Evolutionary conservation across 2,329 filamentous ascomycete genomes (phyloP), one percentile per base, ranked within the genome.

Genomic region (Triangularia setosa): DNA sequence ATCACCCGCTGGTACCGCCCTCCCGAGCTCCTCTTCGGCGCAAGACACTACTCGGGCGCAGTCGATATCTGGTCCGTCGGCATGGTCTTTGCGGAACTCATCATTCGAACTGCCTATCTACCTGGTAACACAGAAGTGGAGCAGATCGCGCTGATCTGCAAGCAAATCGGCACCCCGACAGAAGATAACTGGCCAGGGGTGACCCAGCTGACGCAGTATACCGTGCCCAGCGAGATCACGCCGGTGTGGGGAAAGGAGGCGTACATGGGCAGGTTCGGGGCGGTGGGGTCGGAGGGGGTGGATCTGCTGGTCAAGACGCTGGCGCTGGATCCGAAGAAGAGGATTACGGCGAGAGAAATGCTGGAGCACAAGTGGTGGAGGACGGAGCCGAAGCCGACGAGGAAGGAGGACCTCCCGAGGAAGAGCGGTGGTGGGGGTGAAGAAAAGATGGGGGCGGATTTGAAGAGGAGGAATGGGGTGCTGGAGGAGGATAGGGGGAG

Each of bases 1-100:
- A 96, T 99, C 76, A 99, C 95, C 18, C 88, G 93, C 69, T 99
- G 95, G 93, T 99, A 98, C 80, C 86, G 94, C 1, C 93, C 95
- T 0, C 93, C 93, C 0, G 95, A 99, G 81, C 85, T 99, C 23
- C 87, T 98, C 68, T 97, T 94, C 74, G 93, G 93, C 64, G 92
- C 93, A 2, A 86, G 87, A 64, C 91, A 95, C 78, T 99, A 99
- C 79, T 89, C 88, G 53, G 93, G 93, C 24, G 91, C 90, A 6
- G 95, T 97, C 21, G 95, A 99, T 75, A 83, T 99, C 65, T 99
- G 95, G 94, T 93, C 90, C 57, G 90, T 96, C 63, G 95, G 92
- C 58, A 88, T 92, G 74, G 93, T 99, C 11, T 95, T 99, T 71
- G 94, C 93, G 28, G 95, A 99, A 78, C 85, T 99, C 60, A 82